Base-by-base conservation (phyloP, 495 filamentous ascomycete species). In the Amphirosellinia nigrospora region DNA sequence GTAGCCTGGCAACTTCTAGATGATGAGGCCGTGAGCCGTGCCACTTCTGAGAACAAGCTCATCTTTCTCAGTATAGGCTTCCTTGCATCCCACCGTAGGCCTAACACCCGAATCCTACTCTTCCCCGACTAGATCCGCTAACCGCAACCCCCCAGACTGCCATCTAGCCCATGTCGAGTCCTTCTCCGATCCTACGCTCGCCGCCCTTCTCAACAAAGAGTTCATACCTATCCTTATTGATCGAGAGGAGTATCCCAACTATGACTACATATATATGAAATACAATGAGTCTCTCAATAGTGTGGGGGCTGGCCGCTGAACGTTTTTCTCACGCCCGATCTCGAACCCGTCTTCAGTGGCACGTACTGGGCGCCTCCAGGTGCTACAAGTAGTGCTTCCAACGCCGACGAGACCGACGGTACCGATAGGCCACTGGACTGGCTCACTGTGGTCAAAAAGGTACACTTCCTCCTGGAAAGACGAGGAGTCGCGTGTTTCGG, bases 251-350 rank as follows among this genome's bases (percentile, higher is more conserved):
- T 91, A 95, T 41, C 96, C 96, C 2, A 94, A 98, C 78, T 88
- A 98, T 73, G 96, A 99, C 77, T 91, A 93, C 63, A 94, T 98
- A 68, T 99, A 98, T 78, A 97, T 98, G 92, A 97, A 97, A 81
- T 99, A 96, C 82, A 93, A 96, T 38, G 93, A 97, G 82, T 95
- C 94, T 6, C 94, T 95, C 19, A 97, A 91, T 43, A 94, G 93
- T 23, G 93, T 2, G 96, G 94, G 3, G 96, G 96, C 32, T 99
- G 96, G 96, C 96, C 96, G 13, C 84, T 99, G 55, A 98, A 98
- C 78, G 93, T 98, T 26, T 98, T 99, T 77, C 85, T 98, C 32
- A 98, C 96, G 0, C 96, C 96, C 0, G 89, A 95, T 73, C 86
- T 98, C 7, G 91, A 97, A 70, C 96, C 96, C 0, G 89, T 99